Conservation (phyloP, 2,329 filamentous ascomycete genomes). For the Saccharata proteae region DNA sequence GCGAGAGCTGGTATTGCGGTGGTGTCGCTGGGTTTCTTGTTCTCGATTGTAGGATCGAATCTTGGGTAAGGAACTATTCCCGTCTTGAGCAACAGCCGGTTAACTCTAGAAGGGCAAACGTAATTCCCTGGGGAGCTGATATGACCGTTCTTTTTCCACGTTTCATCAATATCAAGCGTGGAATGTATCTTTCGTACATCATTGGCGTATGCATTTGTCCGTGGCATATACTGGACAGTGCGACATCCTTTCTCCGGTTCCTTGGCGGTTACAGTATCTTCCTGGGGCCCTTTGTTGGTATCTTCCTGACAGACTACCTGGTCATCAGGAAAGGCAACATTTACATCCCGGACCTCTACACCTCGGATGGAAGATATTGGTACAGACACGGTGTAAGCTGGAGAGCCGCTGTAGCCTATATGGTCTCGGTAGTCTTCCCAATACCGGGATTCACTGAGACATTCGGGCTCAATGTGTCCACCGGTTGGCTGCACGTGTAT, state of each 20-base stretch:
- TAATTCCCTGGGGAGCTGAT: constrained; percentile 1
- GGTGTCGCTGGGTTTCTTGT: neutral
- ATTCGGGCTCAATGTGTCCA: neutral
- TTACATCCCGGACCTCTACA: constrained; percentile 15
- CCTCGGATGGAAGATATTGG: constrained; percentile 11
- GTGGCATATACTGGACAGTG: constrained; percentile 26
- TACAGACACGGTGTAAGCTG: constrained; percentile 1
- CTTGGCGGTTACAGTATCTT: constrained; percentile 17
- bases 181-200: neutral
- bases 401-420: neutral
- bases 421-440: neutral
- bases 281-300: constrained; percentile 15
- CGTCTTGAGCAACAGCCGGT: neutral
- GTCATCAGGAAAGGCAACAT: constrained; percentile 15
- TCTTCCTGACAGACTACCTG: constrained; percentile 14
- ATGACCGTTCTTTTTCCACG: constrained; percentile 1
- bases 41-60: constrained; percentile 1
- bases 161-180: constrained; percentile 11
- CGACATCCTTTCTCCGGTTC: constrained; percentile 23
- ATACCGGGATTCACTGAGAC: neutral
- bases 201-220: neutral
- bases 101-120: neutral
- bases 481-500: neutral
- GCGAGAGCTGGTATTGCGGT: neutral
- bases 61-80: neutral